phyloP scores from a whole-genome alignment of 2,329 filamentous ascomycete genomes.

The Sarocladiaceae sp. region DNA sequence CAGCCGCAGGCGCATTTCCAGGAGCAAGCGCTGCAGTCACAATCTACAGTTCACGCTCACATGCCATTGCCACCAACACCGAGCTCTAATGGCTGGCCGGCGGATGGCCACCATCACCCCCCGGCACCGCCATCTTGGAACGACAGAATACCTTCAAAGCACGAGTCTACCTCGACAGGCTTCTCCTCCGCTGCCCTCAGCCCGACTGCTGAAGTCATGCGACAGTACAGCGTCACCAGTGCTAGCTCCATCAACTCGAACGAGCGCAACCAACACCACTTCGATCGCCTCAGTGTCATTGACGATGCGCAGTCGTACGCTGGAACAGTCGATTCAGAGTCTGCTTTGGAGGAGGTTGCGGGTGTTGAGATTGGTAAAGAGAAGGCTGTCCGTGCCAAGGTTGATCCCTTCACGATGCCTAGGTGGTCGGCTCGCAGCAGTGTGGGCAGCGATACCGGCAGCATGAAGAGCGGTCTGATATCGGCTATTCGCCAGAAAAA shows the following conservation, averaged over 20 bases:
- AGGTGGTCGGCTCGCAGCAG: slow-evolving; percentile 46
- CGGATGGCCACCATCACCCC: neutral
- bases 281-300: slow-evolving; percentile 26
- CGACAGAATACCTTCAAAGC: neutral
- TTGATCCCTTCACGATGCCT: slow-evolving; percentile 46
- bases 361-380: slow-evolving; percentile 34
- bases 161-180: slow-evolving; percentile 1
- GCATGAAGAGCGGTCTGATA: slow-evolving; percentile 43
- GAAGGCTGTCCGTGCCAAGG: slow-evolving; percentile 45
- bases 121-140: neutral
- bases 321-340: slow-evolving; percentile 11
- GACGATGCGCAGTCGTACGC: slow-evolving; percentile 22
- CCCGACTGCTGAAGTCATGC: neutral
- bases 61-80: neutral
- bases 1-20: neutral
- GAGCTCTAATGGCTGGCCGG: neutral
- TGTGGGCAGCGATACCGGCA: slow-evolving; percentile 35
- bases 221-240: slow-evolving; percentile 16
- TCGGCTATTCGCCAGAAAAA: slow-evolving; percentile 54
- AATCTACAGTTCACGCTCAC: neutral
- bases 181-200: neutral
- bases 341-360: slow-evolving; percentile 26
- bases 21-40: neutral
- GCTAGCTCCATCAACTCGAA: slow-evolving; percentile 26
- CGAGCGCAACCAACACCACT: slow-evolving; percentile 22